Conservation (phyloP, 768 basidiomycete species). For the Fomitopsis pulvina region DNA sequence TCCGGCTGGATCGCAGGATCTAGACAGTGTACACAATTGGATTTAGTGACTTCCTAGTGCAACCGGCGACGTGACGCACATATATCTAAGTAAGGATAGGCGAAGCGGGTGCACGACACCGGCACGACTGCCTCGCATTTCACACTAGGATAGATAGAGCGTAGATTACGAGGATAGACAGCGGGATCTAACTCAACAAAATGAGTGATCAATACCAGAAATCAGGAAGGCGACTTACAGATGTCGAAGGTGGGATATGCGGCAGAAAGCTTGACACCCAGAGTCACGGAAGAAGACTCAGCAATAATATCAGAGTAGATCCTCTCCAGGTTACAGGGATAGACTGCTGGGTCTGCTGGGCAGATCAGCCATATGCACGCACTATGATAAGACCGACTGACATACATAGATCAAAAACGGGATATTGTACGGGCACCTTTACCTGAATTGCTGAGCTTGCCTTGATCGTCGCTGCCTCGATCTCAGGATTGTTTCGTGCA, state of each 20-base stretch:
- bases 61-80: conserved; percentile 18
- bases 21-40: no score
- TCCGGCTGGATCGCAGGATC: background rate
- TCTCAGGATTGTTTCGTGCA: background rate
- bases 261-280: background rate
- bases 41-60: no score
- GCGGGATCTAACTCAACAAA: conserved; percentile 14
- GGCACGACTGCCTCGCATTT: background rate
- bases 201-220: no score
- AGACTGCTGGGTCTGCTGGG: conserved; percentile 30
- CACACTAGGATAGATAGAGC: background rate
- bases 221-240: conserved; percentile 9
- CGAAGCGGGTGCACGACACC: background rate
- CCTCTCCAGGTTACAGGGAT: conserved; percentile 31
- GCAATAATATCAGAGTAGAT: conserved; percentile 27
- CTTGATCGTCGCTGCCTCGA: background rate
- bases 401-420: conserved; percentile 20
- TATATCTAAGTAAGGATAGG: conserved; percentile 18
- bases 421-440: conserved; percentile 13
- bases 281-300: background rate
- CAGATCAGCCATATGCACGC: background rate
- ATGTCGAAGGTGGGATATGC: conserved; percentile 22
- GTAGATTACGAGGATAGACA: conserved; percentile 9
- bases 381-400: background rate
- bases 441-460: background rate